phyloP scores from a whole-genome alignment of 148 eudicot species.

The Spergularia bocconei region DNA sequence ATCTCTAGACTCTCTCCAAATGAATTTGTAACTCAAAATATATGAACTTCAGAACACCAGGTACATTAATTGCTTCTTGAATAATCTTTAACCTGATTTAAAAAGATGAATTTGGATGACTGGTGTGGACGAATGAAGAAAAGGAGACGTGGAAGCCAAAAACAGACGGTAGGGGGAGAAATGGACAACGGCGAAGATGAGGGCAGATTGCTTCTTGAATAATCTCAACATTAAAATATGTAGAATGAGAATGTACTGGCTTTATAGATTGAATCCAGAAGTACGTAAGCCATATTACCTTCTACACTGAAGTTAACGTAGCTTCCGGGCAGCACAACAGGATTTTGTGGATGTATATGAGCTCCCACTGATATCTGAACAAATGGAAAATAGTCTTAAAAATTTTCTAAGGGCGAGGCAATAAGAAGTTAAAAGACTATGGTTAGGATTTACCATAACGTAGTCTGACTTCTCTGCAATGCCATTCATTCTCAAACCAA shows the following conservation, averaged over 20 bases:
- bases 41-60: too few relatives aligned
- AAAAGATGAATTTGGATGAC: too few relatives aligned
- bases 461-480: conserved; percentile 63
- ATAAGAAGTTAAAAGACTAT: background rate
- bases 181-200: too few relatives aligned
- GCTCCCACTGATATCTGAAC: conserved; percentile 68
- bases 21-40: too few relatives aligned
- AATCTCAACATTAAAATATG: background rate
- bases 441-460: conserved; percentile 45
- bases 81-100: too few relatives aligned
- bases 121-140: too few relatives aligned
- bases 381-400: conserved; percentile 1
- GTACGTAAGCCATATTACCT: conserved; percentile 38
- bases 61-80: too few relatives aligned
- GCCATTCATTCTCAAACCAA: conserved; percentile 45
- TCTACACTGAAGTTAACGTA: conserved; percentile 53
- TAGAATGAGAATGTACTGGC: background rate
- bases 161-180: too few relatives aligned
- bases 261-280: background rate
- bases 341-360: conserved; percentile 67
- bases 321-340: conserved; percentile 54
- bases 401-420: background rate
- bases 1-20: too few relatives aligned
- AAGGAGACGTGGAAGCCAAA: too few relatives aligned
- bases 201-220: too few relatives aligned